Base-by-base conservation (phyloP, 176 grass and related monocot genomes). In the Triticum urartu region DNA sequence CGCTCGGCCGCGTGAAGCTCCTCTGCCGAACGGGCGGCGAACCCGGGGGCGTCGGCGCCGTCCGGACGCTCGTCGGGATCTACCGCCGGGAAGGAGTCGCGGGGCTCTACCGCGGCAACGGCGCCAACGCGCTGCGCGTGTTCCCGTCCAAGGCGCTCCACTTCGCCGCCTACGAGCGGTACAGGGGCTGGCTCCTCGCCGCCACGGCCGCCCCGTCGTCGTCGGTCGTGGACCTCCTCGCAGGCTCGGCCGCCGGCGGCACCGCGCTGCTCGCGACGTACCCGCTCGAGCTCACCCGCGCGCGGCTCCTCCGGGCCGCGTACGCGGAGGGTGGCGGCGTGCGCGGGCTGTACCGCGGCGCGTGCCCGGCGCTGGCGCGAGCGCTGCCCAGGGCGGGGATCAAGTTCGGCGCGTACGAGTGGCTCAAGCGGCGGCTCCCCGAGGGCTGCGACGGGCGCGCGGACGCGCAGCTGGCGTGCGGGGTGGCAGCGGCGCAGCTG, bases 1-100 rank as follows among this genome's bases (percentile, higher is more conserved):
- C 92, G 12, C 87, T 94, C 68, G 85, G 87, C 42, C 89, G 90
- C 54, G 78, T 92, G 54, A 94, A 92, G 72, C 91, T 94, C 76
- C 81, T 94, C 25, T 79, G 82, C 34, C 90, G 91, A 48, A 79
- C 8, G 20, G 66, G 66, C 20, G 80, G 15, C 5, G 25, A 18
- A 1, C 79, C 39, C 1, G 40, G 63, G 7, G 42, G 4, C 18
- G 15, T 54, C 50, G 9, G 42, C 64, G 43, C 64, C 3, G 15
- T 68, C 64, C 64, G 18, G 18, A 81, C 36, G 42, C 40, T 81
- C 26, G 26, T 48, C 26, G 42, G 30, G 10, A 81, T 81, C 64
- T 45, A 50, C 64, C 64, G 64, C 26, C 64, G 42, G 4, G 79
- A 81, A 26, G 79, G 79, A 2, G 2, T 34, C 17, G 18, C 5